These are phyloP conservation scores for Symbiodinium pilosum DNA, from an alignment of 73 alveolate species.

Conservation along the genomic window DNA sequence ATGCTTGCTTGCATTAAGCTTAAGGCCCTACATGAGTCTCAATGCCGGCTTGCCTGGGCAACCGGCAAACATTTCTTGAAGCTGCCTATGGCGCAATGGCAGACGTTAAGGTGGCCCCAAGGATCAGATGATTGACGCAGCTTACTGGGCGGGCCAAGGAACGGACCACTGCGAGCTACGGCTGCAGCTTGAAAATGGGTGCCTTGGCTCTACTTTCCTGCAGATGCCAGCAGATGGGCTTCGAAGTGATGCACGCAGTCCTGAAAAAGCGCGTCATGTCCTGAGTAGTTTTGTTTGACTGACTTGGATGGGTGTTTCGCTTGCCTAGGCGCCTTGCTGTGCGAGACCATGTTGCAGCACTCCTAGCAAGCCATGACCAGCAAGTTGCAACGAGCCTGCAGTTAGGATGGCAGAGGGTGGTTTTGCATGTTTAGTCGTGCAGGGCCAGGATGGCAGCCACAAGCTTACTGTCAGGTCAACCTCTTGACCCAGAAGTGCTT, in stretches of 20 bases:
- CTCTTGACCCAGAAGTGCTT: no score
- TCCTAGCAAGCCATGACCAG: background rate
- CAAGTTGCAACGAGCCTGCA: background rate
- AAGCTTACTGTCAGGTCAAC: no score
- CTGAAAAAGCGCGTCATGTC: background rate
- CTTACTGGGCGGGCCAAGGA: background rate
- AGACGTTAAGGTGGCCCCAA: background rate
- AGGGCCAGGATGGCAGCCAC: no score
- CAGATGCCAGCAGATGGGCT: no score
- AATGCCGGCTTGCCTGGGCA: background rate
- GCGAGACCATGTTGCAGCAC: background rate
- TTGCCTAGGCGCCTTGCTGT: background rate
- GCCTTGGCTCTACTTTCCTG: background rate
- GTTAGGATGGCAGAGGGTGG: no score
- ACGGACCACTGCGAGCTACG: slow-evolving; percentile 25
- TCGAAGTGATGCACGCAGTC: background rate
- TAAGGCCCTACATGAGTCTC: background rate
- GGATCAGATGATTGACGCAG: background rate
- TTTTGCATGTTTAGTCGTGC: no score
- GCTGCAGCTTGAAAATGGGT: slow-evolving; percentile 4
- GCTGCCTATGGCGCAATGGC: background rate
- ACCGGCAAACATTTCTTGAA: background rate
- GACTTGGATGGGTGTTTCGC: no score
- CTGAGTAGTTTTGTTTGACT: no score
- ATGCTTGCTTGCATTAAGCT: background rate